Conservation (phyloP, 1,284 basidiomycete species). For the Sutorius eximius region DNA sequence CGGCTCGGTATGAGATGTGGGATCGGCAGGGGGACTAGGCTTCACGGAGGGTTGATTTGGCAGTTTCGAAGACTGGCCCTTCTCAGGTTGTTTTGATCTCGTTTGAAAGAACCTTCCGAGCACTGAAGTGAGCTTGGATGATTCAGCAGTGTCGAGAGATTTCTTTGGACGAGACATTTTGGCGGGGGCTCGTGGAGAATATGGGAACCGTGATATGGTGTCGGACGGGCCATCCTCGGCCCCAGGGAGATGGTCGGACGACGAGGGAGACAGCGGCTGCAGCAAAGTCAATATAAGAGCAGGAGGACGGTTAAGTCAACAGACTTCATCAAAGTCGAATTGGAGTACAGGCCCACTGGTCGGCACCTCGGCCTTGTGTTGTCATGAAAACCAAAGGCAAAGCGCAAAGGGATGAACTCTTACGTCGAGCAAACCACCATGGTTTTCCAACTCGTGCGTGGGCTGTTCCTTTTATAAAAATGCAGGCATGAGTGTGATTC, state of each 20-base stretch:
- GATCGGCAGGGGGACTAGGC: background rate
- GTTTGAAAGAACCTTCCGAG: background rate
- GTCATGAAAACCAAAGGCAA: background rate
- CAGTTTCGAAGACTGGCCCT: background rate
- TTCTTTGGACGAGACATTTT: background rate
- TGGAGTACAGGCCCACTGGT: background rate
- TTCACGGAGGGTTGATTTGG: too few species aligned
- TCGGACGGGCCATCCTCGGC: background rate
- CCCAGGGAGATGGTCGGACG: background rate
- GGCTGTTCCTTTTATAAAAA: background rate
- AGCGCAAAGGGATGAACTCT: background rate
- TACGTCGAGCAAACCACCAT: background rate
- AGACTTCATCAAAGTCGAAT: background rate
- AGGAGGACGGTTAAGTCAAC: background rate
- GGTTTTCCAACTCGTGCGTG: background rate
- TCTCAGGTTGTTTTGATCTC: background rate
- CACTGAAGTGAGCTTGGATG: background rate
- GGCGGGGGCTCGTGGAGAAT: background rate
- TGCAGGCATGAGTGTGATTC: background rate
- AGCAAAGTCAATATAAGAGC: background rate
- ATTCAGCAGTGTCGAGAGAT: background rate
- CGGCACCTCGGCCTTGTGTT: background rate
- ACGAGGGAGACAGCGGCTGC: background rate
- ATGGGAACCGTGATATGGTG: background rate
- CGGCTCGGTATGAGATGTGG: background rate